Evolutionary conservation across 179 eudicot genomes (phyloP), one percentile per base, ranked within the genome.

Genomic region (Drosera spatulata): DNA sequence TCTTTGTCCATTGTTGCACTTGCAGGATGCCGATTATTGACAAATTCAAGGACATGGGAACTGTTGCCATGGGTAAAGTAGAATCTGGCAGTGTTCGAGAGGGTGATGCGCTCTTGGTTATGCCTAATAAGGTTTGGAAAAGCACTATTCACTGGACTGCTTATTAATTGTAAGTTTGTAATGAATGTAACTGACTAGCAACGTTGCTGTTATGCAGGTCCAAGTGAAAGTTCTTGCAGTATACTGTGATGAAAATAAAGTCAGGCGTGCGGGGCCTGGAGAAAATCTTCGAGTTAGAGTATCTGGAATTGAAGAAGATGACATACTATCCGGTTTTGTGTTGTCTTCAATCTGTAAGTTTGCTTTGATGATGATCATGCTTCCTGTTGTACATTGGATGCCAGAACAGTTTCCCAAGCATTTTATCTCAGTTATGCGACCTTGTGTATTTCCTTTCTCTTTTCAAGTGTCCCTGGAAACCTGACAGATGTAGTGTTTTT

Each of bases 221-320:
- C 79, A 62, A 7, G 99, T 93, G 65, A 93, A 86, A 77, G 96
- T 89, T 62, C 58, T 88, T 67, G 88, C 80, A 15, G 53, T 93
- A 68, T 89, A 76, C 73, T 56, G 66, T 50, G 96, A 93, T 72
- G 99, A 93, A 59, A 69, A 79, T 53, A 82, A 78, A 77, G 99
- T 89, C 44, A 79, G 74, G 54, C 57, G 42, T 69, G 99, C 96
- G 11, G 96, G 77, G 42, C 99, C 98, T 56, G 96, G 98, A 70
- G 98, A 91, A 75, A 91, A 91, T 72, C 66, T 88, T 55, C 77
- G 93, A 58, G 75, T 91, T 56, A 80, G 95, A 68, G 60, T 91
- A 66, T 82, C 95, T 63, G 96, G 96, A 49, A 67, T 91, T 65
- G 98, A 91, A 39, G 98, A 91, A 57, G 98, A 91, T 22, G 98